These are phyloP conservation scores for Sarocladium oryzae DNA, from an alignment of 2,329 filamentous ascomycete species.

Conservation along the genomic window DNA sequence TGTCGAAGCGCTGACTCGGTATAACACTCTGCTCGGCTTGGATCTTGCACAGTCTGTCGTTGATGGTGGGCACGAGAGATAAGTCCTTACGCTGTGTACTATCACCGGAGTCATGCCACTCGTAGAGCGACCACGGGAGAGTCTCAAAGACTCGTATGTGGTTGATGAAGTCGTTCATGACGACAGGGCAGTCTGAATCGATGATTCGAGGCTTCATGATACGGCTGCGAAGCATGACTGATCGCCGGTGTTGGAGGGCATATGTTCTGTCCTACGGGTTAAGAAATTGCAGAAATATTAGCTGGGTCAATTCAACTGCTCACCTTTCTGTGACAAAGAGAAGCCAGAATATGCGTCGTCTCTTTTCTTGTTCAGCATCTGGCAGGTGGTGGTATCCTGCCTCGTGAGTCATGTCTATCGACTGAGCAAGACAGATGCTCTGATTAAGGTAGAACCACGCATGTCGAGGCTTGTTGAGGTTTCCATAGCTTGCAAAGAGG, in stretches of 20 bases:
- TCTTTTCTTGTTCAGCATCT: conserved; percentile 19
- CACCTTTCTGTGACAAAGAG: conserved; percentile 27
- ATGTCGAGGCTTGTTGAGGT: conserved; percentile 20
- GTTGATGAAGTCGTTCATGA: conserved; percentile 28
- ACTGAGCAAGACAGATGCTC: conserved; percentile 22
- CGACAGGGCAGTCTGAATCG: conserved; percentile 23
- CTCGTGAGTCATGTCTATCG: conserved; percentile 21
- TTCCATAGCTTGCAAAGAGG: conserved; percentile 24
- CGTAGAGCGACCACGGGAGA: conserved; percentile 22
- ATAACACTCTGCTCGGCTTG: conserved; percentile 22
- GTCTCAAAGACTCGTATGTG: conserved; percentile 25
- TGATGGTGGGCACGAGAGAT: conserved; percentile 19
- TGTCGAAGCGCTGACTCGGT: conserved; percentile 26
- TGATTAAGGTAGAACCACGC: conserved; percentile 28
- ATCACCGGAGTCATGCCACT: conserved; percentile 21
- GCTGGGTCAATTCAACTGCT: neutral
- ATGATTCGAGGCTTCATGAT: conserved; percentile 24
- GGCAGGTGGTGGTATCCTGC: conserved; percentile 18
- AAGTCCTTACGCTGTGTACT: conserved; percentile 15
- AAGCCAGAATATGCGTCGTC: conserved; percentile 26
- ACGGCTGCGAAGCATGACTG: conserved; percentile 22
- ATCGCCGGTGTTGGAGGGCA: conserved; percentile 22
- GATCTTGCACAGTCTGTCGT: conserved; percentile 20
- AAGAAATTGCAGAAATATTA: neutral
- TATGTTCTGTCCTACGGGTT: conserved; percentile 19